Base-by-base conservation (phyloP, 2,329 filamentous ascomycete species). In the Ploettnerulaceae sp. region DNA sequence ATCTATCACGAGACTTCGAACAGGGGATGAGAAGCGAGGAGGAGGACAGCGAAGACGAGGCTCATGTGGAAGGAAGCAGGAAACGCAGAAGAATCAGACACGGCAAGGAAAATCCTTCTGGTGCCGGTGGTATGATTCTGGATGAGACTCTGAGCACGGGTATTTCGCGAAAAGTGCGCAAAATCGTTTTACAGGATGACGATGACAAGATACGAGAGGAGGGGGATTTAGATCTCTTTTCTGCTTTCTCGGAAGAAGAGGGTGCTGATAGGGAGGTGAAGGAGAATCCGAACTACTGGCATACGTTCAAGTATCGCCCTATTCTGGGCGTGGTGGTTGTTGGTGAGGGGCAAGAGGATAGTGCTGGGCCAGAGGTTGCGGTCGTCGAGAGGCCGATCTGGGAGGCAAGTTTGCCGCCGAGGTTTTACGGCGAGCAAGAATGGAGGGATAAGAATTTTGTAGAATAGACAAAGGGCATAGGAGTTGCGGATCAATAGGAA, bases 251-350 rank as follows among this genome's bases (percentile, higher is more conserved):
- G 18, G 47, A 51, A 25, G 52, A 55, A 11, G 48, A 45, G 7
- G 48, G 53, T n/a, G 51, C 34, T 5, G 53, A 57, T 4, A 21
- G 18, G 29, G 47, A 31, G 12, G 22, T 21, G n/a, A 40, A 45
- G 6, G 43, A 31, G 2, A 47, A 18, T n/a, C 22, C 38, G 22
- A 31, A 36, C 28, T 26, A 45, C 17, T 97, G 89, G 88, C 80
- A 83, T 63, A 95, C 90, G 4, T 89, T 86, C 73, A 94, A 95
- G 67, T 98, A 97, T 68, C 78, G 90, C 48, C 87, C 90, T n/a
- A 89, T 98, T 57, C 72, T 98, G 51, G 93, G 90, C 44, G 69
- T 82, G 28, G 74, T 79, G 26, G 70, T 72, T 33, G 66, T 75
- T 53, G 56, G 45, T 45, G 55, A 33, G 52, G 58, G 15, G 52